Base-by-base conservation (phyloP, 2,329 filamentous ascomycete genomes). In the Botryotinia convoluta region DNA sequence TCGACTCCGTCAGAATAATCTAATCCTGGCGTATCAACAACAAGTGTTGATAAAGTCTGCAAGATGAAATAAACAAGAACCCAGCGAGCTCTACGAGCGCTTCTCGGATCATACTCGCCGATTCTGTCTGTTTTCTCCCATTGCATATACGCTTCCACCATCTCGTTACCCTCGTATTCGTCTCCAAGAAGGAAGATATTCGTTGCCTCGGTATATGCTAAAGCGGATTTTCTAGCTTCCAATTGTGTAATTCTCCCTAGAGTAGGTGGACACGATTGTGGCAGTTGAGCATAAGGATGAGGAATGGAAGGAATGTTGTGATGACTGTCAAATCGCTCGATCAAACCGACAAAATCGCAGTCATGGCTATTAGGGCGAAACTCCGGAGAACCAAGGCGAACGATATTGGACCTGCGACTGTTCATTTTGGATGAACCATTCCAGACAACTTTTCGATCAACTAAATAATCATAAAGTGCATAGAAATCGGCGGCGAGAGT, bases 391-490 rank as follows among this genome's bases (percentile, higher is more conserved):
- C 82, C 83, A 74, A 83, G 82, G 54, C 85, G 85, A 29, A 86
- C 84, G 84, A 92, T 89, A 81, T 89, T 87, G 88, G 89, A 91
- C 78, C 91, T 91, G 59, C 89, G 86, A 29, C 87, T 86, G 5
- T 87, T 86, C 0, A 88, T 84, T 65, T 88, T 88, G 78, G 91
- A 89, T 0, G 86, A 87, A 32, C 86, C 86, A 72, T 91, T 89
- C 89, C 91, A 93, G 0, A 87, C 80, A 7, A 92, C 86, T 64
- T 92, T 88, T 8, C 89, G 86, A 79, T 93, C 88, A 26, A 93
- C 90, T 1, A 93, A 83, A 75, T 91, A 92, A 77, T 93, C 90
- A 77, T 93, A 93, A 2, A 93, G 82, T 0, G 89, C 87, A 3
- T 89, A 88, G 77, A 93, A 92, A 76, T 93, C 91, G 45, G 83